Evolutionary conservation across 768 basidiomycete genomes (phyloP).

Genomic region (Boletus patriciae): DNA sequence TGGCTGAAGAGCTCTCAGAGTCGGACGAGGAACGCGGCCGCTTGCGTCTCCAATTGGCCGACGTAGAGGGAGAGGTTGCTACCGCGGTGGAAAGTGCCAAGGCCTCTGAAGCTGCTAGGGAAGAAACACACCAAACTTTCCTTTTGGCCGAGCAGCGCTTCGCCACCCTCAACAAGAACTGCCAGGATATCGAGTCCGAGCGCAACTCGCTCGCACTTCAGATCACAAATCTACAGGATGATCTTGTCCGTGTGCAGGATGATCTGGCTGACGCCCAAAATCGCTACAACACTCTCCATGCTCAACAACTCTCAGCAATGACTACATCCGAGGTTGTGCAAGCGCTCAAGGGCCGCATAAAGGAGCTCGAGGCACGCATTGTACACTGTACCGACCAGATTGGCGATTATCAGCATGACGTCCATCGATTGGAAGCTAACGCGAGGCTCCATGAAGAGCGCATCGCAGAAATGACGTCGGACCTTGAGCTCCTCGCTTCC

Average conservation of each 20-base stretch:
- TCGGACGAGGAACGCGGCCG: conserved; percentile 23
- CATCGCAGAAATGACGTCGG: conserved; percentile 63
- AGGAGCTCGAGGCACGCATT: conserved; percentile 66
- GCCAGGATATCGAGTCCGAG: conserved; percentile 61
- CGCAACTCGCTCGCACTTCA: conserved; percentile 67
- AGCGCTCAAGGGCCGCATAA: conserved; percentile 61
- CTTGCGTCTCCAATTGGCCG: conserved; percentile 34
- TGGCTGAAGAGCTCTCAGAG: conserved; percentile 38
- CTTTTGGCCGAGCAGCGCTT: conserved; percentile 42
- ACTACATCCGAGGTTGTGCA: conserved; percentile 54
- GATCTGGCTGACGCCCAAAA: conserved; percentile 57
- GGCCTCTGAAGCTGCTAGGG: conserved; percentile 34
- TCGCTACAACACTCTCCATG: conserved; percentile 61
- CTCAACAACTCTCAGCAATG: conserved; percentile 66
- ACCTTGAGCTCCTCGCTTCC: conserved; percentile 62
- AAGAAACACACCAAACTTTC: conserved; percentile 34
- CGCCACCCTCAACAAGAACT: conserved; percentile 42
- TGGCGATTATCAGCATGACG: conserved; percentile 77
- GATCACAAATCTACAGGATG: conserved; percentile 59
- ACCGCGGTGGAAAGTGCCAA: conserved; percentile 35
- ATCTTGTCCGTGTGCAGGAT: conserved; percentile 51
- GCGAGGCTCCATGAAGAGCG: conserved; percentile 72
- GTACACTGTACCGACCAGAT: conserved; percentile 70
- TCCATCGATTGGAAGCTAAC: conserved; percentile 73
- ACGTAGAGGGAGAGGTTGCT: conserved; percentile 35